These are phyloP conservation scores for Setaria italica DNA, from an alignment of 202 grass and related monocot species.

Conservation along the genomic window DNA sequence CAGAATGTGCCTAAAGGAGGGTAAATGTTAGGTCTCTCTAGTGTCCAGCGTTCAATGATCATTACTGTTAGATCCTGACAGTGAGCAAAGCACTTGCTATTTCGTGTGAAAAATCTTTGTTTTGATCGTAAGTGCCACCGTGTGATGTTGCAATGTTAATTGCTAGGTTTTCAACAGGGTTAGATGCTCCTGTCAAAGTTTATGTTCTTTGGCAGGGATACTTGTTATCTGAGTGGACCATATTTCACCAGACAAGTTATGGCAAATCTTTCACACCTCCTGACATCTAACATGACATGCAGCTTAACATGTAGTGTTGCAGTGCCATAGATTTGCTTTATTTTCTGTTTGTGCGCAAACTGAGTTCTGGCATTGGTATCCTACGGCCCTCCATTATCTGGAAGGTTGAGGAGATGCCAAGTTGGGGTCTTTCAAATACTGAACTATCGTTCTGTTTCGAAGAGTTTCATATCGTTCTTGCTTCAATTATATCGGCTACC, in stretches of 20 bases:
- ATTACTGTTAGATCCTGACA: slow-evolving; percentile 14
- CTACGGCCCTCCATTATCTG: too few relatives aligned
- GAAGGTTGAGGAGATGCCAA: not conserved
- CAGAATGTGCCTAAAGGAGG: slow-evolving; percentile 23
- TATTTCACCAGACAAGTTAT: not conserved
- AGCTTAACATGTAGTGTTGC: not conserved
- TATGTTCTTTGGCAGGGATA: not conserved
- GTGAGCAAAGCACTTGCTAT: slow-evolving; percentile 10
- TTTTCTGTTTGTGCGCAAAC: not conserved
- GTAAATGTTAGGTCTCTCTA: slow-evolving; percentile 2
- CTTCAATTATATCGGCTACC: not conserved
- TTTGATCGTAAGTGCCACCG: not conserved
- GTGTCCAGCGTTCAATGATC: not conserved
- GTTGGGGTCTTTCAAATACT: not conserved
- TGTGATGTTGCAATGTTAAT: not conserved
- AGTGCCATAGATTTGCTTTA: not conserved
- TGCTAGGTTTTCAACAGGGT: not conserved
- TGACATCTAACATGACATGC: too few relatives aligned
- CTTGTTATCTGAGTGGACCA: not conserved
- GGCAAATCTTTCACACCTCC: not conserved
- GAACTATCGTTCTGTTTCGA: not conserved
- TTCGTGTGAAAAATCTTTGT: not conserved
- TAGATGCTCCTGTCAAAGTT: not conserved
- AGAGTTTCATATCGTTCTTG: not conserved
- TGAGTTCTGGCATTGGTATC: not conserved